These are phyloP conservation scores for Zygosaccharomyces sapae DNA, from an alignment of 1,139 yeast species.

Conservation along the genomic window DNA sequence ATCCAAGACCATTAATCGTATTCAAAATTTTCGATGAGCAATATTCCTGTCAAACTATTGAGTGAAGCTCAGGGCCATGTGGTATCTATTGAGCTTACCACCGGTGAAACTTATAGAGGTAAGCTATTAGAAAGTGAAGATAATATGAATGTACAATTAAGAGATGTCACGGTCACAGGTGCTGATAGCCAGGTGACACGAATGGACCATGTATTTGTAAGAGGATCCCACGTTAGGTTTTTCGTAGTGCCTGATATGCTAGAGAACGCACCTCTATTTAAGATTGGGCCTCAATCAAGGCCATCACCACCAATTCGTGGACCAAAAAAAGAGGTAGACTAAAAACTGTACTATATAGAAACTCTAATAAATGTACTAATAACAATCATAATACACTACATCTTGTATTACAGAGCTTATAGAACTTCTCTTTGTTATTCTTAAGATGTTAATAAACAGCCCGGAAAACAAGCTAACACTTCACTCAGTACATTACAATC, in stretches of 20 bases:
- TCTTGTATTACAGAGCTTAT: neutral
- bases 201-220: constrained; percentile 78
- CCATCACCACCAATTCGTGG: constrained; percentile 74
- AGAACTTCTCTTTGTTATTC: neutral
- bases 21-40: constrained; percentile 61
- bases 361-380: neutral
- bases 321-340: constrained; percentile 44
- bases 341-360: neutral
- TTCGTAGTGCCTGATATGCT: constrained; percentile 85
- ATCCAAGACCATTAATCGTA: constrained; percentile 38
- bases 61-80: constrained; percentile 89
- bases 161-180: constrained; percentile 77
- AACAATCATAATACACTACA: neutral
- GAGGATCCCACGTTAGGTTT: constrained; percentile 88
- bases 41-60: constrained; percentile 80
- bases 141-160: constrained; percentile 86
- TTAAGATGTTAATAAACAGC: neutral
- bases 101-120: constrained; percentile 87
- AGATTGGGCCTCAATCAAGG: constrained; percentile 54
- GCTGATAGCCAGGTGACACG: constrained; percentile 71
- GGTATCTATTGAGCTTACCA: constrained; percentile 73
- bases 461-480: constrained; percentile 4
- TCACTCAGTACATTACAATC: neutral
- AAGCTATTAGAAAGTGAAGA: constrained; percentile 75
- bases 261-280: constrained; percentile 80